These are phyloP conservation scores for Verticillium dahliae DNA, from an alignment of 2,329 filamentous ascomycete genomes.

Conservation along the genomic window DNA sequence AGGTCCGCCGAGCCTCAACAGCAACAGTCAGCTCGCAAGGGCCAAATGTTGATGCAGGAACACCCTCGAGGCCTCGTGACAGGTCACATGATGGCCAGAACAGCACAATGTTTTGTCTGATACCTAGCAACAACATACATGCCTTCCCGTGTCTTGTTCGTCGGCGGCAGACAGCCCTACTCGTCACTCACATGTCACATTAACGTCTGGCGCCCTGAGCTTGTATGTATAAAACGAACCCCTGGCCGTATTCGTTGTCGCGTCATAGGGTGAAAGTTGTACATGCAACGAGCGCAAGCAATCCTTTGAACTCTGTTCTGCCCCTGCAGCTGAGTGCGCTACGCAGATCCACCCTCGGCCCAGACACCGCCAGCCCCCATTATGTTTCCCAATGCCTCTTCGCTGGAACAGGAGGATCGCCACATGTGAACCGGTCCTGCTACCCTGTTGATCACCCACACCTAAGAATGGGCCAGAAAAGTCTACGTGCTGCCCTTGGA, in stretches of 20 bases:
- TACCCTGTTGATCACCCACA: background rate
- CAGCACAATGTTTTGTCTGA: no score
- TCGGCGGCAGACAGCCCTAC: background rate
- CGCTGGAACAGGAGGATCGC: background rate
- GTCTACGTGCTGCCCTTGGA: background rate
- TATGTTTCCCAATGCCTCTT: background rate
- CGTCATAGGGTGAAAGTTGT: background rate
- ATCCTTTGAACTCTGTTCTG: background rate
- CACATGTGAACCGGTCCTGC: background rate
- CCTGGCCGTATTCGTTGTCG: background rate
- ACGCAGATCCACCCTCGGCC: background rate
- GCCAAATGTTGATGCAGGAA: background rate
- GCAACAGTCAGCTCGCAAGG: background rate
- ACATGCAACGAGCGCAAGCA: background rate
- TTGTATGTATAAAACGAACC: background rate
- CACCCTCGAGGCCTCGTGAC: background rate
- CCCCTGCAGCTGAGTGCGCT: background rate
- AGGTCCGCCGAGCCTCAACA: background rate
- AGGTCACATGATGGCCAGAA: background rate
- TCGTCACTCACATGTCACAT: background rate
- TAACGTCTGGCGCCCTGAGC: background rate
- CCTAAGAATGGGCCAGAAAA: background rate
- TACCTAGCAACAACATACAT: no score
- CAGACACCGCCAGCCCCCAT: background rate
- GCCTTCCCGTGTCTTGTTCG: background rate